Base-by-base conservation (phyloP, 805 yeast genomes). In the Spathaspora sp. region DNA sequence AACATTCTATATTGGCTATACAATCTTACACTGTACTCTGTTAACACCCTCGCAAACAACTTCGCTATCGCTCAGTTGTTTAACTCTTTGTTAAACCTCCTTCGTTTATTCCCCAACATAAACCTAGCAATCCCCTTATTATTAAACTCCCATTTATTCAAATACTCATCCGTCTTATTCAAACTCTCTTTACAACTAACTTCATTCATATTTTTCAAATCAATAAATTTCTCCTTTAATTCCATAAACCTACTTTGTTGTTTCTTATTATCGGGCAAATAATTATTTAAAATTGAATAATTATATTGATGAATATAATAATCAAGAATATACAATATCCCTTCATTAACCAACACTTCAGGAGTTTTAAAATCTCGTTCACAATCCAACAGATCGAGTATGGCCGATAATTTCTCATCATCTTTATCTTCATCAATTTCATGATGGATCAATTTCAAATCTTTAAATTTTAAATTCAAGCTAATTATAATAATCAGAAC, bases 401-500 rank as follows among this genome's bases (percentile, higher is more conserved):
- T 63, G 3, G 55, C 59, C 9, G 46, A 28, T 23, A 43, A 29
- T 29, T 35, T 23, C 6, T 45, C 42, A 11, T 47, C 50, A 8
- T 54, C 57, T 14, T 52, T 47, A 10, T 51, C 59, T 10, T 49
- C 53, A 18, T 57, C 66, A 38, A 52, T 52, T 38, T 53, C 52
- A 29, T 60, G 57, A 50, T 65, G 63, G 32, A 61, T 60, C 12
- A 61, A 50, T 2, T 53, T 52, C 26, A 71, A 52, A 32, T 69
- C 70, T 43, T 61, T 53, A 4, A 75, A 71, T 45, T 75, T 65
- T 42, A 85, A 58, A 58, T 80, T 81, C 42, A 76, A 72, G 1
- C 93, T 81, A 28, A 89, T 72, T 43, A 80, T 80, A 44, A 90
- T 66, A 28, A 82, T 77, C 2, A 89, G 87, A 49, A 89, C 61